A percentile compares a stretch with the other conserved stretches of the same genome.
These are phyloP conservation scores for Penicillium sp. DNA, from an alignment of 2,329 filamentous ascomycete genomes.

Conservation along the genomic window DNA sequence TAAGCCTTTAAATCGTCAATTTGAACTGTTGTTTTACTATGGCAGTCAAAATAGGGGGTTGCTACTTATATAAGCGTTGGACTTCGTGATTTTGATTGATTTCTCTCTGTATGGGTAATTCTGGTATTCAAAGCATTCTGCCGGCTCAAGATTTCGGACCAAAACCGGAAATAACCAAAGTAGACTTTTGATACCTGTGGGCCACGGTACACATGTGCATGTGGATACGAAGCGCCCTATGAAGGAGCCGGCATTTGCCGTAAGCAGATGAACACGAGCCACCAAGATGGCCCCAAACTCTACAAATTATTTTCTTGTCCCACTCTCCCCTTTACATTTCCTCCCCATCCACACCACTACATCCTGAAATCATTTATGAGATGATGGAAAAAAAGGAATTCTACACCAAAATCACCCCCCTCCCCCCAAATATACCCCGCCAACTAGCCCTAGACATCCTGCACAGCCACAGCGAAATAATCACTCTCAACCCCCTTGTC, in stretches of 20 bases:
- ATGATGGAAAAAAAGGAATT: constrained; percentile 22
- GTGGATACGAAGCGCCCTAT: neutral
- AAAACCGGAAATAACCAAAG: too few relatives aligned
- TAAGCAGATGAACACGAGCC: neutral
- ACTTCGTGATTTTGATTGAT: too few relatives aligned
- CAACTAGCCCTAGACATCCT: constrained; percentile 72
- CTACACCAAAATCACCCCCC: constrained; percentile 70
- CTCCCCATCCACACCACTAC: neutral
- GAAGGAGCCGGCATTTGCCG: neutral
- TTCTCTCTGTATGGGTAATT: too few relatives aligned
- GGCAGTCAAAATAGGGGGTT: too few relatives aligned
- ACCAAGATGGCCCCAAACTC: neutral
- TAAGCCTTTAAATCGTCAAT: too few relatives aligned
- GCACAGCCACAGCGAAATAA: constrained; percentile 78
- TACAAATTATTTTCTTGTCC: neutral
- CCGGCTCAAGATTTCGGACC: too few relatives aligned
- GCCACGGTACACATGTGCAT: neutral
- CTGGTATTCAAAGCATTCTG: too few relatives aligned
- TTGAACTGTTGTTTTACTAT: too few relatives aligned
- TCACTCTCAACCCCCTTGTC: constrained; percentile 82
- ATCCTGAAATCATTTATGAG: neutral
- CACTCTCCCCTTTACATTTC: neutral
- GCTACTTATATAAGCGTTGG: too few relatives aligned
- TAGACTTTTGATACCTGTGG: too few relatives aligned
- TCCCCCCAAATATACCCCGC: constrained; percentile 67